Evolutionary conservation across 345 rosid genomes (phyloP), one percentile per base, ranked within the genome.

Genomic region (Populus simonii): DNA sequence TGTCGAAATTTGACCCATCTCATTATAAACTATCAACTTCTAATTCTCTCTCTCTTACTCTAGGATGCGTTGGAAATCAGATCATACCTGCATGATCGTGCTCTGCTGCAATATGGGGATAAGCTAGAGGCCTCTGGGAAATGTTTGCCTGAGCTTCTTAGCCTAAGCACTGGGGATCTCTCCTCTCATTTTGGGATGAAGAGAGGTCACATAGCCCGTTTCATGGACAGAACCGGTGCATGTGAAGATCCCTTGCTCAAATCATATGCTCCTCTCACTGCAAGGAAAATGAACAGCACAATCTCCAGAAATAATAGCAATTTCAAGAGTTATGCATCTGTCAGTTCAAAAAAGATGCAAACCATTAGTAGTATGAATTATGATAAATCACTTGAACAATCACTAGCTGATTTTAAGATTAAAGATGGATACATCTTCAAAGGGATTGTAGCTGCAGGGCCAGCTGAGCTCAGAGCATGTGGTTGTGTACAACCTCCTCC

Each of bases 41-140:
- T 69, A n/a, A 49, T 45, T 59, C 29, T 29, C 39, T 83, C 23
- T 71, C 41, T 70, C 57, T 66, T 38, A 5, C 79, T 73, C 33
- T 68, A 89, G 96, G 90, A 86, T 76, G 90, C 88, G 12, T 49
- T 89, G 81, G 92, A 87, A 71, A 83, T 91, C 75, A 88, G 93
- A 81, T 78, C 90, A 10, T 88, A 88, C 88, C 88, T 91, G 78
- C 95, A 91, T 9, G 95, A 91, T 55, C 89, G 88, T 7, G 83
- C 82, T 25, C 77, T 91, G 78, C 81, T 89, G 87, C 88, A 84
- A 77, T 89, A 88, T 66, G 93, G 83, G 33, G 88, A 88, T 76
- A 70, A 7, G 76, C 83, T 91, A 12, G 95, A 89, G 85, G 87
- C 85, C 76, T 88, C 92, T 0, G 80, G 84, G 36, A 89, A 86